These are phyloP conservation scores for Aquanectria penicillioides DNA, from an alignment of 2,329 filamentous ascomycete genomes.

Conservation along the genomic window DNA sequence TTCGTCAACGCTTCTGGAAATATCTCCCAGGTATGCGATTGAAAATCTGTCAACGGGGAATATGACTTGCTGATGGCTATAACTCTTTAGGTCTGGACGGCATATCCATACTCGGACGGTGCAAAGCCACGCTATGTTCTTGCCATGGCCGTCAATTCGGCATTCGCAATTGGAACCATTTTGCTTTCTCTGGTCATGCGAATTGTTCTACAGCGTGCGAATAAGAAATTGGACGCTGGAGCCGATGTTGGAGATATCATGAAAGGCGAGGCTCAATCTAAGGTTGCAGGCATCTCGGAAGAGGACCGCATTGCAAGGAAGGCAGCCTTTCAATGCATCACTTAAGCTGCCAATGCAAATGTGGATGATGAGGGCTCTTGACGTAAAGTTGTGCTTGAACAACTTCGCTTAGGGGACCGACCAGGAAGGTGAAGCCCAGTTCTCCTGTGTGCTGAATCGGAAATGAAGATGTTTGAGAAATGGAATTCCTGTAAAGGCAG, in stretches of 20 bases:
- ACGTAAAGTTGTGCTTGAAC: too few relatives aligned
- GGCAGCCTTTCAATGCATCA: slow-evolving; percentile 17
- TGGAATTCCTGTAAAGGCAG: too few relatives aligned
- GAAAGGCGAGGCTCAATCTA: slow-evolving; percentile 20
- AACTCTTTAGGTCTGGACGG: slow-evolving; percentile 11
- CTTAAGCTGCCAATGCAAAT: too few relatives aligned
- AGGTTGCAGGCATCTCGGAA: slow-evolving; percentile 9
- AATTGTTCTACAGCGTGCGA: slow-evolving; percentile 15
- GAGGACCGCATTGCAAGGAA: slow-evolving; percentile 7
- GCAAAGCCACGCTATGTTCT: slow-evolving; percentile 14
- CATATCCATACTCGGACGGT: slow-evolving; percentile 14
- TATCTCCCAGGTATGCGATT: slow-evolving; percentile 15
- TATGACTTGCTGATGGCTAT: not conserved
- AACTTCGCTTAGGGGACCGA: too few relatives aligned
- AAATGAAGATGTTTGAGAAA: too few relatives aligned
- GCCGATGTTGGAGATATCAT: slow-evolving; percentile 17
- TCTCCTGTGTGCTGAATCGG: too few relatives aligned
- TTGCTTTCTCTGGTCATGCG: slow-evolving; percentile 7
- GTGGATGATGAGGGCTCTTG: too few relatives aligned
- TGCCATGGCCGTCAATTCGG: slow-evolving; percentile 21
- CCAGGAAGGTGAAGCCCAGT: too few relatives aligned
- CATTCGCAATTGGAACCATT: slow-evolving; percentile 12
- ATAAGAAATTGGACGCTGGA: slow-evolving; percentile 18
- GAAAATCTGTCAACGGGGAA: not conserved
- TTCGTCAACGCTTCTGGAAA: slow-evolving; percentile 19